These are phyloP conservation scores for Colletotrichum camelliae DNA, from an alignment of 2,329 filamentous ascomycete species.

Conservation along the genomic window DNA sequence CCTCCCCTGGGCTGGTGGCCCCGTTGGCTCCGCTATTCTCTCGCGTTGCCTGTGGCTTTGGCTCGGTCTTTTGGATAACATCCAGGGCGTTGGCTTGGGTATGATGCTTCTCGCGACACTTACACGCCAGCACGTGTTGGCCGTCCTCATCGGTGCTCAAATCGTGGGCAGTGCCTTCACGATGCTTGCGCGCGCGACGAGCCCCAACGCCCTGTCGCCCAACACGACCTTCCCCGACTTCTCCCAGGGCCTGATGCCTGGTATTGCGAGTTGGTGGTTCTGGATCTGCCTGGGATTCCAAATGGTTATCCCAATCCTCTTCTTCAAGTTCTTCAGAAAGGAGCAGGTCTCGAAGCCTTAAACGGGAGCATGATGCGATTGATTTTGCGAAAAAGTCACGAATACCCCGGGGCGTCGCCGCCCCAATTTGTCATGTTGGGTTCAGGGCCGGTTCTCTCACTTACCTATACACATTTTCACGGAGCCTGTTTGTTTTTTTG, in stretches of 20 bases:
- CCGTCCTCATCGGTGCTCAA: constrained; percentile 65
- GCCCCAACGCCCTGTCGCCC: constrained; percentile 66
- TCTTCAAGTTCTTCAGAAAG: constrained; percentile 61
- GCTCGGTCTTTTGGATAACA: constrained; percentile 68
- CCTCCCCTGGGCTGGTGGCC: constrained; percentile 64
- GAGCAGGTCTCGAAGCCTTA: constrained; percentile 62
- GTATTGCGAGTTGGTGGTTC: constrained; percentile 59
- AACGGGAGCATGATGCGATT: neutral
- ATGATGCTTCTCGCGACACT: constrained; percentile 72
- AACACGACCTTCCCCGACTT: constrained; percentile 69
- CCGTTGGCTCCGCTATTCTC: constrained; percentile 57
- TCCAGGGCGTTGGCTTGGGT: constrained; percentile 71
- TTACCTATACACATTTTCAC: neutral
- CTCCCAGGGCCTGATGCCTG: constrained; percentile 48
- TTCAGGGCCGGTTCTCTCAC: constrained; percentile 16
- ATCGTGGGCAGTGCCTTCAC: constrained; percentile 66
- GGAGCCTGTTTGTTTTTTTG: constrained; percentile 10
- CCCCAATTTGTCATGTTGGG: constrained; percentile 15
- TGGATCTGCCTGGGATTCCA: constrained; percentile 66
- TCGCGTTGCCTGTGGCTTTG: constrained; percentile 64
- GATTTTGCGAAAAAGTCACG: neutral
- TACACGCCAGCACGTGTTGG: constrained; percentile 68
- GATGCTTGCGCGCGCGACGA: constrained; percentile 64
- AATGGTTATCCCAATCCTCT: constrained; percentile 62
- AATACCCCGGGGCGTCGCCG: constrained; percentile 10